A percentile compares a stretch with the other conserved stretches of the same genome.
phyloP scores from a whole-genome alignment of 805 yeast genomes.

The Teunomyces panamensis region DNA sequence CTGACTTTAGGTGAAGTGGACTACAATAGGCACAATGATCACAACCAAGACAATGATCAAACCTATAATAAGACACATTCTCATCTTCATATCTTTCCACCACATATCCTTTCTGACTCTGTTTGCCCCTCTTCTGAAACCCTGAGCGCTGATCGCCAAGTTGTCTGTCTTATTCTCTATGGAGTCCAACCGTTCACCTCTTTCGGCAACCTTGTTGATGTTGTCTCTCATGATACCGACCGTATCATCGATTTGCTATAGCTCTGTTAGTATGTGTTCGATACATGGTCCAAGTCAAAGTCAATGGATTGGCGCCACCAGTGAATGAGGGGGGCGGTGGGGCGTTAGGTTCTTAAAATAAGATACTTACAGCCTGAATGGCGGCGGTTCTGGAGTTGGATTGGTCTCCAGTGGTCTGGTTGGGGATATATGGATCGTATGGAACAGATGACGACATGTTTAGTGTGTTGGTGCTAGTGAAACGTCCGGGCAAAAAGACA shows the following conservation, averaged over 20 bases:
- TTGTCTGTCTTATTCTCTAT: conserved; percentile 92
- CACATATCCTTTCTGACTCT: conserved; percentile 98
- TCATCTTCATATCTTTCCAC: conserved; percentile 98
- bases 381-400: conserved; percentile 68
- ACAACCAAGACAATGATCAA: conserved; percentile 76
- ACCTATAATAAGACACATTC: conserved; percentile 80
- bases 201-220: conserved; percentile 89
- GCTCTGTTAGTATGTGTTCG: conserved; percentile 21
- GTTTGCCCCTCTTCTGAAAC: conserved; percentile 95
- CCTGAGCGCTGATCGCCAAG: conserved; percentile 87
- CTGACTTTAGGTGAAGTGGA: conserved; percentile 58
- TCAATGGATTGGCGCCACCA: too few relatives aligned
- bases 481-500: neutral
- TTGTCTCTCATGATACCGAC: conserved; percentile 97
- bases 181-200: conserved; percentile 90
- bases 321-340: neutral
- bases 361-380: conserved; percentile 66
- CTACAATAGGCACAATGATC: conserved; percentile 91
- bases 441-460: conserved; percentile 76
- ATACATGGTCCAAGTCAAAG: too few relatives aligned
- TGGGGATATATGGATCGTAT: conserved; percentile 81
- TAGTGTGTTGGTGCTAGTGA: neutral
- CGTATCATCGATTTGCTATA: conserved; percentile 84
- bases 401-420: conserved; percentile 52
- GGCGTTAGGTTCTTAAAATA: neutral